phyloP scores from a whole-genome alignment of 495 filamentous ascomycete genomes.

The Podospora tetraspora region DNA sequence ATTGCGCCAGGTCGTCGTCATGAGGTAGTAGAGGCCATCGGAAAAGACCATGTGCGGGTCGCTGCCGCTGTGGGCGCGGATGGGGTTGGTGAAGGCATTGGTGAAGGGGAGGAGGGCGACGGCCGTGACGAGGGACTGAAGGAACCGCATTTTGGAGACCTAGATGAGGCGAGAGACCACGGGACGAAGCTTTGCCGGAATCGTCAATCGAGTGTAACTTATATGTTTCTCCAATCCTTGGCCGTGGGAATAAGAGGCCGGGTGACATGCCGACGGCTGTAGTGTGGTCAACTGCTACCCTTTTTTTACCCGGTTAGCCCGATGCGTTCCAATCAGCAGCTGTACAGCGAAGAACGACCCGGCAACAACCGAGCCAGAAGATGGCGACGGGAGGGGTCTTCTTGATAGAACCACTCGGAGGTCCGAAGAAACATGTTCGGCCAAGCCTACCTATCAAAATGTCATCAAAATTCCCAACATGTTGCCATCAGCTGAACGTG shows the following conservation, averaged over 20 bases:
- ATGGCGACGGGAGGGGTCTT: neutral
- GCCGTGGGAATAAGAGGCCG: neutral
- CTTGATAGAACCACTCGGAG: neutral
- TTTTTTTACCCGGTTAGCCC: neutral
- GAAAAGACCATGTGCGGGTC: constrained; percentile 46
- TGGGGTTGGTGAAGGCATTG: constrained; percentile 1
- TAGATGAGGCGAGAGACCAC: neutral
- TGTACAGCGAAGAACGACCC: neutral
- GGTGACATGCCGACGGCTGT: neutral
- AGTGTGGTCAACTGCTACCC: neutral
- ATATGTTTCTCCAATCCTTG: neutral
- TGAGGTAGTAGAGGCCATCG: constrained; percentile 47
- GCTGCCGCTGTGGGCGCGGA: constrained; percentile 8
- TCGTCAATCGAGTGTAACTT: neutral
- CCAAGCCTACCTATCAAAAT: neutral
- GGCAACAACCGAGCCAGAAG: neutral
- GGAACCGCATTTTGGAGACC: neutral
- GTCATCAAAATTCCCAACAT: too few relatives aligned
- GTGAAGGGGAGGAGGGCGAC: neutral
- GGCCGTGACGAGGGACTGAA: neutral
- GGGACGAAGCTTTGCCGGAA: neutral
- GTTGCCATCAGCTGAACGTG: too few relatives aligned
- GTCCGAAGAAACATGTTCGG: neutral
- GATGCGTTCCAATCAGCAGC: neutral
- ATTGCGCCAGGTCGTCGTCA: constrained; percentile 46